These are phyloP conservation scores for Rubia yunnanensis DNA, from an alignment of 257 asterid genomes.

Conservation along the genomic window DNA sequence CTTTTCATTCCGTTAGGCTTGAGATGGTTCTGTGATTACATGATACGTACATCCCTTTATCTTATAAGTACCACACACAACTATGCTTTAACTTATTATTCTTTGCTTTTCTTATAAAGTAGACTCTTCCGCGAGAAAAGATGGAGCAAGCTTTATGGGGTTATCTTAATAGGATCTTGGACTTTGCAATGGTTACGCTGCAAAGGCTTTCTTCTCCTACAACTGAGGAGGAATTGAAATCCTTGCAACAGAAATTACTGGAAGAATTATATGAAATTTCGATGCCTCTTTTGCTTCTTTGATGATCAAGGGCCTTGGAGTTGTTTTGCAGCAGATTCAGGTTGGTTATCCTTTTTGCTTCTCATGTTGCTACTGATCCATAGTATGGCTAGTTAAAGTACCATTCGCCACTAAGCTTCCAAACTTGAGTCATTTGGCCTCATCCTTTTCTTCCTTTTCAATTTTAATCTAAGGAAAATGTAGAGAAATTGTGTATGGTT, in stretches of 20 bases:
- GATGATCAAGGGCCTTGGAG: slow-evolving; percentile 64
- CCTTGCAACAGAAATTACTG: slow-evolving; percentile 41
- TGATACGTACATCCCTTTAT: neutral
- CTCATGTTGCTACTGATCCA: neutral
- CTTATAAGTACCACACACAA: neutral
- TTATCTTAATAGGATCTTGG: slow-evolving; percentile 60
- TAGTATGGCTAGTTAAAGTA: neutral
- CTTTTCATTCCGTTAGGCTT: neutral
- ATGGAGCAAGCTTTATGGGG: slow-evolving; percentile 94
- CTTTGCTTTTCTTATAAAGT: slow-evolving; percentile 1
- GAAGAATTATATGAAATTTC: slow-evolving; percentile 46
- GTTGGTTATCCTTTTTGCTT: slow-evolving; percentile 14
- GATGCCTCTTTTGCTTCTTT: slow-evolving; percentile 34
- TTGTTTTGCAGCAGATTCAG: slow-evolving; percentile 73
- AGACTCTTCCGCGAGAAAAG: slow-evolving; percentile 49
- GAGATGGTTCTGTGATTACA: neutral
- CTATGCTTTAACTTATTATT: neutral
- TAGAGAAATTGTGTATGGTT: neutral
- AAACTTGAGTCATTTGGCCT: neutral
- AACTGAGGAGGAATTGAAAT: slow-evolving; percentile 54
- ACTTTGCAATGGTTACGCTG: slow-evolving; percentile 49
- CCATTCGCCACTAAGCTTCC: neutral
- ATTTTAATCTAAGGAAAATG: no score
- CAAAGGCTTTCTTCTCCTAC: slow-evolving; percentile 78
- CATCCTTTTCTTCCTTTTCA: neutral